Evolutionary conservation across 2,329 filamentous ascomycete species (phyloP), one percentile per base, ranked within the genome.

Genomic region (Cordyceps militaris): DNA sequence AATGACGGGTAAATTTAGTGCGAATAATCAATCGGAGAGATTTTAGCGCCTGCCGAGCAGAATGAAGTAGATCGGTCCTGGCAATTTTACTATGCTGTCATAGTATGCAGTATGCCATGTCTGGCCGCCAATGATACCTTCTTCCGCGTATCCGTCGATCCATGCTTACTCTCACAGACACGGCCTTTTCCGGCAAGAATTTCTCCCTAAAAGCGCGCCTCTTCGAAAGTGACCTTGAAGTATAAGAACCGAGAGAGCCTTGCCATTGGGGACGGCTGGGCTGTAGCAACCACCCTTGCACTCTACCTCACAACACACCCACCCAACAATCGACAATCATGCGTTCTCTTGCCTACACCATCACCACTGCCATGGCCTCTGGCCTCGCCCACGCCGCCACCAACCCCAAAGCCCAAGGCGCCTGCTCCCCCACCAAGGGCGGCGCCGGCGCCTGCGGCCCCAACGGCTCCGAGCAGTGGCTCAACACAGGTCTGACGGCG

Each of bases 391-490:
- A 52, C 4, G 49, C 36, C 11, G 49, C 36, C 10, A 32, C 24
- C 43, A 62, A 62, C 44, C 57, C 61, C 36, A 36, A 59, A 30
- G 61, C 62, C 34, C 52, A 62, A 36, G 64, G 64, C 8, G 63
- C 63, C 24, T 66, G 64, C 60, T 49, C 50, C 34, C 53, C 61
- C 7, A 63, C 63, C 3, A 51, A 54, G 43, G 64, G 64, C 46
- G 64, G 63, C 32, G 56, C 38, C 4, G 57, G 58, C 26, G 62
- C 63, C 23, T 66, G 64, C 54, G 49, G 63, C 11, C 62, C 60
- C 53, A 65, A 64, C 46, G 67, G 67, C 38, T 67, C 66, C 21
- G 65, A 68, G 57, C 61, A 61, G 6, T 69, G 68, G 66, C 64
- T 69, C 55, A 70, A 69, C 62, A 66, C 62, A 3, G 67, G 67